Conservation (phyloP, 2,329 filamentous ascomycete genomes). For the Atkinsonella hypoxylon region DNA sequence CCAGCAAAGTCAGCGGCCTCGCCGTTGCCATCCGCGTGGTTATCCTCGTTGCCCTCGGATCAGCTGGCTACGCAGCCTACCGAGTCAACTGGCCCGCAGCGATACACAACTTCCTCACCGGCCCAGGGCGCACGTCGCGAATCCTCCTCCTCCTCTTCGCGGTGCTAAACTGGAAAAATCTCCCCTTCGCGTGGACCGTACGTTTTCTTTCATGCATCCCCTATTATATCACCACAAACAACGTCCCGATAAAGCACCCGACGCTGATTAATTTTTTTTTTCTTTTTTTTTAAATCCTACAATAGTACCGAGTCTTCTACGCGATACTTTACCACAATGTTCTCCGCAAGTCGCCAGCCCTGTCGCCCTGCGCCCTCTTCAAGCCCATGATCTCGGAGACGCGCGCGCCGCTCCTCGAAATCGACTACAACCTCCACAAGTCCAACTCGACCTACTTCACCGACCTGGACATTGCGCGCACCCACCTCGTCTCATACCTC, state of each 20-base stretch:
- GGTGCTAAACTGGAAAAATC: constrained; percentile 57
- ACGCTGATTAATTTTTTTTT: neutral
- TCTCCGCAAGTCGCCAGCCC: constrained; percentile 33
- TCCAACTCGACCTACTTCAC: constrained; percentile 77
- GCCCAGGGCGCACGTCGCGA: constrained; percentile 40
- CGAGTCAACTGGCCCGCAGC: constrained; percentile 29
- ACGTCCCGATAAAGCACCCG: no score
- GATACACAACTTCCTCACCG: constrained; percentile 35
- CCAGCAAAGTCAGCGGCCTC: constrained; percentile 20
- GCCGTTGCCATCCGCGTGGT: constrained; percentile 26
- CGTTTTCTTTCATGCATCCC: no score
- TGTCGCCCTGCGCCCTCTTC: constrained; percentile 56
- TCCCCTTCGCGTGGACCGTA: constrained; percentile 69
- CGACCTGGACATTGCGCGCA: constrained; percentile 74
- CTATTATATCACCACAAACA: no score
- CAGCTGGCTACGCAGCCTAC: constrained; percentile 34
- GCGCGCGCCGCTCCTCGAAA: constrained; percentile 60
- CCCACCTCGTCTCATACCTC: constrained; percentile 64
- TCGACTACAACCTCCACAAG: constrained; percentile 80
- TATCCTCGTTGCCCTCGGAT: constrained; percentile 28
- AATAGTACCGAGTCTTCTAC: constrained; percentile 46
- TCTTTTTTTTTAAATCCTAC: constrained; percentile 1
- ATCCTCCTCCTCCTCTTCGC: constrained; percentile 43
- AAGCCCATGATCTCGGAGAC: constrained; percentile 55
- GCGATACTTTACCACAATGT: constrained; percentile 43